These are phyloP conservation scores for Dendrostoma leiphaemia DNA, from an alignment of 2,329 filamentous ascomycete genomes.

Conservation along the genomic window DNA sequence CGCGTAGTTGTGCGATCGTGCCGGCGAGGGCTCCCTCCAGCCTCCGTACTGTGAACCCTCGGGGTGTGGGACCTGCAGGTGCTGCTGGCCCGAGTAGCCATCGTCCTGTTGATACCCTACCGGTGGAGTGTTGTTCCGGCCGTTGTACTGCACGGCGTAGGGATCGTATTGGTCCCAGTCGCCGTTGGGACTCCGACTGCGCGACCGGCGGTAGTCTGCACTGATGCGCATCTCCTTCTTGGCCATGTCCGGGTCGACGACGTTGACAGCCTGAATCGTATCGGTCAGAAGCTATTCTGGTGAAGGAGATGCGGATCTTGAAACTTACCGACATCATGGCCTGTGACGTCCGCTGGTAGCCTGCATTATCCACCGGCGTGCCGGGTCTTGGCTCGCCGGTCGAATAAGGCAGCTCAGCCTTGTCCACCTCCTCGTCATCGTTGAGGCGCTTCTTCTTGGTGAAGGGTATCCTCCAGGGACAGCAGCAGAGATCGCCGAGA, in stretches of 20 bases:
- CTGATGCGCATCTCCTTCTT: conserved; percentile 1
- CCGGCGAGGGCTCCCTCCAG: background rate
- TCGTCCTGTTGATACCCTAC: background rate
- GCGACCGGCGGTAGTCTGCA: background rate
- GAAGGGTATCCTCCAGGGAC: conserved; percentile 17
- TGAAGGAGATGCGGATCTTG: no score
- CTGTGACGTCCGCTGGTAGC: background rate
- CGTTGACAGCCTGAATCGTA: background rate
- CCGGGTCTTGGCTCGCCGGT: background rate
- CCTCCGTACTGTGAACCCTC: background rate
- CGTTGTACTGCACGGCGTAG: background rate
- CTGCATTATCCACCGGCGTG: background rate
- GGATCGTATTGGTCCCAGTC: background rate
- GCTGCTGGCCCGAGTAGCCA: background rate
- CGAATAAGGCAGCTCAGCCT: conserved; percentile 9
- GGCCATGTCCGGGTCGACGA: conserved; percentile 1
- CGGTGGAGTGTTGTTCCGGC: background rate
- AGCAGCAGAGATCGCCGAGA: conserved; percentile 15
- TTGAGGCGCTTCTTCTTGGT: conserved; percentile 13
- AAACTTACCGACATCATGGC: conserved; percentile 12
- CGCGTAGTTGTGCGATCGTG: background rate
- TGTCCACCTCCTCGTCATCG: conserved; percentile 16
- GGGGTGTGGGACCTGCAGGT: background rate
- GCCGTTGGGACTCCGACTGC: background rate
- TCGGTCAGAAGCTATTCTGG: no score